Evolutionary conservation across 768 basidiomycete species (phyloP).

Genomic region (Daedalea quercina): DNA sequence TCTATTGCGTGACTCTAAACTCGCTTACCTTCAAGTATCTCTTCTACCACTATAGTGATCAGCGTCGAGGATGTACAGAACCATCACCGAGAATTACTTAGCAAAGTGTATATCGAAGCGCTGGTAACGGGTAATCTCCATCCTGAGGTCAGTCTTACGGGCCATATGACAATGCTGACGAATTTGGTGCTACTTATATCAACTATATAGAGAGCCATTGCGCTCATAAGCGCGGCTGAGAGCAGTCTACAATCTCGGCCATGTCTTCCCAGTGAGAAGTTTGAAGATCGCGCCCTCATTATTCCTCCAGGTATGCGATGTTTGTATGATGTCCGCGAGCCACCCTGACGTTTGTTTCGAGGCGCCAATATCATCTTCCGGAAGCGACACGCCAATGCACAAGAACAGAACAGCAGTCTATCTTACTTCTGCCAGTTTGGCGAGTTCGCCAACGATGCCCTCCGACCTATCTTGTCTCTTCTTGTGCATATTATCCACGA

Average conservation of each 20-base stretch:
- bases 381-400: constrained; percentile 33
- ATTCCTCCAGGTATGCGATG: constrained; percentile 29
- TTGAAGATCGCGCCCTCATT: constrained; percentile 32
- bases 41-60: constrained; percentile 25
- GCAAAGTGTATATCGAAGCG: constrained; percentile 33
- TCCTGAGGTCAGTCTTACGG: constrained; percentile 18
- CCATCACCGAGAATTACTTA: constrained; percentile 33
- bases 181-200: background rate
- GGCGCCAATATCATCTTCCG: constrained; percentile 32
- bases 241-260: constrained; percentile 27
- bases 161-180: background rate
- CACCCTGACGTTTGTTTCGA: constrained; percentile 6
- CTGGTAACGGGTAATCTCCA: constrained; percentile 43
- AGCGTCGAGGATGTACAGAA: constrained; percentile 32
- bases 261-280: constrained; percentile 32
- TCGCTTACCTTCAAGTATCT: too few relatives aligned
- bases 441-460: constrained; percentile 27
- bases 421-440: constrained; percentile 45
- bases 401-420: constrained; percentile 40
- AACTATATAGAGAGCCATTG: constrained; percentile 30
- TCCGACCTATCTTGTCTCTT: constrained; percentile 31
- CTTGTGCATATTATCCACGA: constrained; percentile 40
- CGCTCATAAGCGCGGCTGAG: constrained; percentile 32
- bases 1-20: background rate
- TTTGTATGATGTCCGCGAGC: background rate